Percentiles rank a stretch among this genome's conserved stretches.
Conservation (phyloP, 768 basidiomycete species). For the Lactarius tabidus region DNA sequence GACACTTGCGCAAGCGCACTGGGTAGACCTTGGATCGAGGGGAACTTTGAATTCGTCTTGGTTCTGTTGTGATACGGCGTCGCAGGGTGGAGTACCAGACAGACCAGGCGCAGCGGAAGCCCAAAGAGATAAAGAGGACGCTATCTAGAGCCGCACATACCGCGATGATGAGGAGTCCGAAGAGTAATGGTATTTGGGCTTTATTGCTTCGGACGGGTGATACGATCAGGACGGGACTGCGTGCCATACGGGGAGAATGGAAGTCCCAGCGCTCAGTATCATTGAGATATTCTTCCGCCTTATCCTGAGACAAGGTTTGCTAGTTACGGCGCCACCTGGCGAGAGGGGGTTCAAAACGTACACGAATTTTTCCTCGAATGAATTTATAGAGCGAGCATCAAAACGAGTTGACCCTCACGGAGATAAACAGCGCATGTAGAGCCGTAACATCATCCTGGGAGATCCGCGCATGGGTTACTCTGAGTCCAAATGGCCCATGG, state of each 20-base stretch:
- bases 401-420: too few relatives aligned
- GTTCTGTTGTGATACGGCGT: slow-evolving; percentile 15
- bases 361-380: too few relatives aligned
- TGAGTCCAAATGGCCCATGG: too few relatives aligned
- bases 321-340: slow-evolving; percentile 1
- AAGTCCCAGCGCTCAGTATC: too few relatives aligned
- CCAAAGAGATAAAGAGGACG: slow-evolving; percentile 9
- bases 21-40: slow-evolving; percentile 1
- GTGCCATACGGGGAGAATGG: neutral
- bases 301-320: neutral
- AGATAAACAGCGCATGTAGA: too few relatives aligned
- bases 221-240: neutral
- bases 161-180: neutral
- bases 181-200: neutral
- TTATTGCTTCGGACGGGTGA: neutral
- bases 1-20: slow-evolving; percentile 8
- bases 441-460: too few relatives aligned
- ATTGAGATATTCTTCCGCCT: neutral
- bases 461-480: too few relatives aligned
- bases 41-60: neutral
- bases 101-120: neutral
- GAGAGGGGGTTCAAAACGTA: neutral
- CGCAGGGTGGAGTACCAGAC: slow-evolving; percentile 1
- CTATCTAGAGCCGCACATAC: neutral
- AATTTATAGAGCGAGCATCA: neutral